phyloP scores from a whole-genome alignment of 208 protist species.

The Crithidia sp. region DNA sequence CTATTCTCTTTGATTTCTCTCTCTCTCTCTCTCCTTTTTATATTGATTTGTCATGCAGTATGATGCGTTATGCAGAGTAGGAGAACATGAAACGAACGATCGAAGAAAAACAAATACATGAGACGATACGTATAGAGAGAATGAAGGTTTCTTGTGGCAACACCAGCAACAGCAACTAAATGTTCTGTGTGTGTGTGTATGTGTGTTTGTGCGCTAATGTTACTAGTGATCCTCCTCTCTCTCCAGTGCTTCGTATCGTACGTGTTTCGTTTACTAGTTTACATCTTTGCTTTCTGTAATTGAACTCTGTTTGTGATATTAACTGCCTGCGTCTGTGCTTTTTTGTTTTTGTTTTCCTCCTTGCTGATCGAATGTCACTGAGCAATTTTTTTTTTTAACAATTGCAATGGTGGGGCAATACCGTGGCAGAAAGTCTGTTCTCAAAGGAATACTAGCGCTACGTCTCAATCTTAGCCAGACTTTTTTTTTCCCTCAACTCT shows the following conservation, averaged over 20 bases:
- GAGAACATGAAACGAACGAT: no score
- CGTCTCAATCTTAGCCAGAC: no score
- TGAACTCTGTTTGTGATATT: neutral
- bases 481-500: no score
- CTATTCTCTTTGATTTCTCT: neutral
- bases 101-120: no score
- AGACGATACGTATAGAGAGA: no score
- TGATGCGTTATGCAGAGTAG: neutral
- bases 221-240: conserved; percentile 6
- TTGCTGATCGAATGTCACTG: neutral
- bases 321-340: neutral
- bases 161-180: no score
- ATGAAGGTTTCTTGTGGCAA: no score
- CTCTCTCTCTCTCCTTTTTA: conserved; percentile 6
- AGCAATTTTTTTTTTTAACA: neutral
- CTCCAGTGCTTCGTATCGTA: neutral
- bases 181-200: neutral
- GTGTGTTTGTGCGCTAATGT: conserved; percentile 20
- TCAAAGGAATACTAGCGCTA: no score
- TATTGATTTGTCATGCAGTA: neutral
- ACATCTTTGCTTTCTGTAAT: neutral
- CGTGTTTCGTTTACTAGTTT: neutral
- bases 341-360: conserved; percentile 4
- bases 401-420: no score
- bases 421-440: no score